Evolutionary conservation across 352 stramenopile genomes (phyloP), one percentile per base, ranked within the genome.

Genomic region (Aphanomyces invadans): DNA sequence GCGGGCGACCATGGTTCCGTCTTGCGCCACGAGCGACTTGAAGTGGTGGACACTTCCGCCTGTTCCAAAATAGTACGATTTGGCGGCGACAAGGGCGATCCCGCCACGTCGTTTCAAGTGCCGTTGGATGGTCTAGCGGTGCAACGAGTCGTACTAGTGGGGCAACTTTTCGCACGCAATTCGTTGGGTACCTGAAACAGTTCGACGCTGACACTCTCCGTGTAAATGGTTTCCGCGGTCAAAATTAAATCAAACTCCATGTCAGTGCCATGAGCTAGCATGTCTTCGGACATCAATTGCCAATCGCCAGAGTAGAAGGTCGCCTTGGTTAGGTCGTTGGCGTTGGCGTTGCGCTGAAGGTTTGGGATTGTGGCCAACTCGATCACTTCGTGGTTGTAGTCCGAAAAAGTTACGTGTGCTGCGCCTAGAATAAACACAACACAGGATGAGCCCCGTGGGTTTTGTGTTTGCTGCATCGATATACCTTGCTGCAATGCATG

Each of bases 351-450:
- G 15, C 61, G 70, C n/a, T 74, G 36, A 31, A 90, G 78, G 55
- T 94, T 94, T 12, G 83, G 86, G 38, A 80, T 87, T 57, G 86
- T 92, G 51, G 84, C 88, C 59, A 92, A 80, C 73, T 90, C 83
- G 44, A 94, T 75, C 52, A 94, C 86, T 65, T 94, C 86, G 63
- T 89, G 90, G 68, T 94, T 94, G 71, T 94, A 94, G 72, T 94
- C 86, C 65, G 83, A 89, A 65, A 94, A 94, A 54, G 81, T 70
- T 7, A 92, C 84, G 10, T 79, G 62, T 11, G 77, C n/a, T 0
- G 83, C 86, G 0, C 83, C 79, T 89, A 51, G n/a, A 3, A 32
- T 5, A n/a, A 32, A 7, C 10, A 65, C 7, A 32, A 2, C 53
- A 70, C 21, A 11, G 45, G 46, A 39, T 64, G 25, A 61, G n/a